These are phyloP conservation scores for Ceratocystis huliohia DNA, from an alignment of 2,329 filamentous ascomycete genomes.

Conservation along the genomic window DNA sequence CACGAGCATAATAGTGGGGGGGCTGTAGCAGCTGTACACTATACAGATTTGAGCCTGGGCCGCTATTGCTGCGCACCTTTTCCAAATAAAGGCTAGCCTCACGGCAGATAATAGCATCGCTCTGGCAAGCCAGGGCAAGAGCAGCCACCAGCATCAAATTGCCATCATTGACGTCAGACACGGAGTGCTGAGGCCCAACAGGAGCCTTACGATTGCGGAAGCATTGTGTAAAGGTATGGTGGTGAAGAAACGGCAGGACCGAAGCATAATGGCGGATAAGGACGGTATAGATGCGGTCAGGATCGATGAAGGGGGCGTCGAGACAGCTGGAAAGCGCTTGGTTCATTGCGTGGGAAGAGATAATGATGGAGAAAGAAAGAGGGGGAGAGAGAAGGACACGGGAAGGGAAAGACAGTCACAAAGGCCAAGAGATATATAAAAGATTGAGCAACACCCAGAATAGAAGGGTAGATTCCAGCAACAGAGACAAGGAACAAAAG, in stretches of 20 bases:
- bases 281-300: not conserved
- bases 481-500: not conserved
- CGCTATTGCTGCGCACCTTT: not conserved
- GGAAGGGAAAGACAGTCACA: not conserved
- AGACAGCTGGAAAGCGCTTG: not conserved
- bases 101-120: not conserved
- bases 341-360: not conserved
- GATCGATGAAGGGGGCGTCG: constrained; percentile 3
- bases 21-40: not conserved
- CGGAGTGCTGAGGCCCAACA: not conserved
- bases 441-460: not conserved
- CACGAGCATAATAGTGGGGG: not conserved
- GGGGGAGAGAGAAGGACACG: not conserved
- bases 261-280: not conserved
- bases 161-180: not conserved
- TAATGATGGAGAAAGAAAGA: not conserved
- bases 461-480: not conserved
- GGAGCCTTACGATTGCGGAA: not conserved
- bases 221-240: not conserved
- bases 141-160: constrained; percentile 6
- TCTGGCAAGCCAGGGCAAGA: constrained; percentile 9
- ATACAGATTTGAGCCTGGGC: not conserved
- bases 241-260: constrained; percentile 5
- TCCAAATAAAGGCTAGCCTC: not conserved
- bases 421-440: too few species aligned